A percentile compares a stretch with the other conserved stretches of the same genome.
Evolutionary conservation across 2,329 filamentous ascomycete species (phyloP).

Genomic region (Diaporthe caulivora): DNA sequence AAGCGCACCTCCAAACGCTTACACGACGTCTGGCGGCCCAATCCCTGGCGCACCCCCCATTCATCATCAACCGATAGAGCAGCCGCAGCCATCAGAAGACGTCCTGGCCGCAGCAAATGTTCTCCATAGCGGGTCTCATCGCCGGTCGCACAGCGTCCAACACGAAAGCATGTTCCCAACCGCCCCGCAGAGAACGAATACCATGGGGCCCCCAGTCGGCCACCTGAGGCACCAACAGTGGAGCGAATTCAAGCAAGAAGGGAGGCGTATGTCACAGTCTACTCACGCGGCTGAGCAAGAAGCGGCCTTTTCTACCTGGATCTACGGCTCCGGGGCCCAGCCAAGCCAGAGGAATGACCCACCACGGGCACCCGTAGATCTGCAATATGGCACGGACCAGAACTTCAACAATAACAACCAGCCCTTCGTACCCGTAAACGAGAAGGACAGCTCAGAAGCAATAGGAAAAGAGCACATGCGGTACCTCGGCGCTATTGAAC

Average conservation of each 20-base stretch:
- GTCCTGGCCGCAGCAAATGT: constrained; percentile 70
- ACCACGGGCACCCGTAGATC: constrained; percentile 50
- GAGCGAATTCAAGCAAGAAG: constrained; percentile 57
- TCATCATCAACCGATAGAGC: constrained; percentile 44
- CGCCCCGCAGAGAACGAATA: constrained; percentile 14
- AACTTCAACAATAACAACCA: constrained; percentile 67
- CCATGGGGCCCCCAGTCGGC: constrained; percentile 50
- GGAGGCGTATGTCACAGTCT: constrained; percentile 47
- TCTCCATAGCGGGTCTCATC: constrained; percentile 58
- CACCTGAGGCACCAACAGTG: constrained; percentile 58
- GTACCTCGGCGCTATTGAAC: constrained; percentile 68
- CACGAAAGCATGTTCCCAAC: constrained; percentile 41
- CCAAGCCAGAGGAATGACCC: constrained; percentile 51
- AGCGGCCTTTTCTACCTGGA: constrained; percentile 28
- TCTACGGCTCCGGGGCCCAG: constrained; percentile 25
- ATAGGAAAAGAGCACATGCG: constrained; percentile 67
- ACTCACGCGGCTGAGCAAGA: constrained; percentile 48
- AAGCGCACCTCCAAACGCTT: background rate
- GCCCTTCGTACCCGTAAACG: constrained; percentile 69
- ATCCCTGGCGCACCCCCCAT: constrained; percentile 40
- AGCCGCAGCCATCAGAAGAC: constrained; percentile 61
- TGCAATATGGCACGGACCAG: constrained; percentile 78
- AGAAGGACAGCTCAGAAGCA: constrained; percentile 69
- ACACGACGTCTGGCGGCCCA: background rate
- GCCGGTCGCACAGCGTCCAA: constrained; percentile 42